Percentiles rank a stretch among this genome's conserved stretches.
These are phyloP conservation scores for Aspergillus quadricinctus DNA, from an alignment of 2,329 filamentous ascomycete genomes.

Conservation along the genomic window DNA sequence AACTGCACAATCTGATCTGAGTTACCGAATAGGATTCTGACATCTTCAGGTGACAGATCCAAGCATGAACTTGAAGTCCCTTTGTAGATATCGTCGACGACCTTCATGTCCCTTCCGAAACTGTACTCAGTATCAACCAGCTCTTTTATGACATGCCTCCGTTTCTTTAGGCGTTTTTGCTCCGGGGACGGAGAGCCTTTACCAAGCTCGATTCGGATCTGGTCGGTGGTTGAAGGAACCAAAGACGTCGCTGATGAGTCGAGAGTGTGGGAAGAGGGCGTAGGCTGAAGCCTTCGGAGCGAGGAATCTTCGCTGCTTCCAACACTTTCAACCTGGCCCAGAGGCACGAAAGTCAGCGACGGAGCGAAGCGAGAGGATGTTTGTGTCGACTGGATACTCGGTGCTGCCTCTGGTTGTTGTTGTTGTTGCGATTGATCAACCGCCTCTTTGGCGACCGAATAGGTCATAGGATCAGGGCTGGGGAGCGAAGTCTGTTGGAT, in stretches of 20 bases:
- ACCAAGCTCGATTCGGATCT: conserved; percentile 15
- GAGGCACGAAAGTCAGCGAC: conserved; percentile 11
- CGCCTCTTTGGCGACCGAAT: conserved; percentile 9
- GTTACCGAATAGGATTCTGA: conserved; percentile 88
- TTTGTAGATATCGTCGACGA: conserved; percentile 96
- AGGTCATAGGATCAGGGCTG: conserved; percentile 9
- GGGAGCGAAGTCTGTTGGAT: conserved; percentile 35
- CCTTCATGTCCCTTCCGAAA: conserved; percentile 93
- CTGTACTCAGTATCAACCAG: conserved; percentile 87
- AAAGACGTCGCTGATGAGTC: conserved; percentile 38
- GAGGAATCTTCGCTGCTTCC: conserved; percentile 37
- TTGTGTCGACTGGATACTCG: conserved; percentile 7
- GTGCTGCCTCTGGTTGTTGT: neutral
- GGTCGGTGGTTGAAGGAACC: conserved; percentile 26
- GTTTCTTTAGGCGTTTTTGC: conserved; percentile 63
- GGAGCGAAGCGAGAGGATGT: conserved; percentile 11
- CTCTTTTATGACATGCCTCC: conserved; percentile 83
- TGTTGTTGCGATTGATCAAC: conserved; percentile 1
- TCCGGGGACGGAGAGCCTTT: conserved; percentile 34
- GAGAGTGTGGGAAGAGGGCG: conserved; percentile 27
- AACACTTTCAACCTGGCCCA: conserved; percentile 22
- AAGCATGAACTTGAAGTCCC: conserved; percentile 80
- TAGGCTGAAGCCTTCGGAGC: conserved; percentile 25
- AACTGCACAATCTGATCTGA: conserved; percentile 87
- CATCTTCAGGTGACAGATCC: conserved; percentile 74